Base-by-base conservation (phyloP, 257 asterid species). In the Anisodus acutangulus region DNA sequence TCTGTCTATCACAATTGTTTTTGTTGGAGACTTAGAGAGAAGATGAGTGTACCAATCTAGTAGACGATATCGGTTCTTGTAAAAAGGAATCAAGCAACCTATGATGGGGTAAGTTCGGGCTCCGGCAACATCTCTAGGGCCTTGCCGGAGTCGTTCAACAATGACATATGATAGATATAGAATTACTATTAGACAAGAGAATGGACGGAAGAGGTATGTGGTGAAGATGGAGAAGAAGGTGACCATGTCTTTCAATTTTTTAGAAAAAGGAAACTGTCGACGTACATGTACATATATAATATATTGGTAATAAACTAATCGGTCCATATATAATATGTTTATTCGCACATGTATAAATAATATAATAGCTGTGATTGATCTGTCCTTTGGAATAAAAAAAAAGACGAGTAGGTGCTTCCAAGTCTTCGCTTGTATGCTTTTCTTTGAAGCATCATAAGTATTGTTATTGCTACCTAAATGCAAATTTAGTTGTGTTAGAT, bases 21-120 rank as follows among this genome's bases (percentile, higher is more conserved):
- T 92, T 3, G 93, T 82, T 13, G 89, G 84, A 26, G 94, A 89
- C 3, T 70, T 60, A 0, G 93, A 86, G 16, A 93, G 91, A 86
- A 93, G 87, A 70, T 90, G 91, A n/a, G 95, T 91, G 90, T 92
- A 93, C 97, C 97, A 93, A 43, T 92, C 92, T 3, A 91, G 81
- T 1, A 78, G 82, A 67, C 92, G 94, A 87, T 60, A 78, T 0
- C 95, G 92, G 49, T 93, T 93, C 85, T 87, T 88, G 91, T 89
- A 90, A 92, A 93, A 93, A 15, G 95, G 71, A 2, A 90, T 6
- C n/a, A 93, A n/a, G 39, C 95, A 88, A 72, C 95, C 95, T 54
- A 93, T 82, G 5, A 89, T 12, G 17, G 96, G 96, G 51, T 90
- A 89, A 72, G 92, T 89, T 39, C 84, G 66, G 3, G 94, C 92